Evolutionary conservation across 139 green algal species (phyloP).

Genomic region (Diplosphaera chodatii): DNA sequence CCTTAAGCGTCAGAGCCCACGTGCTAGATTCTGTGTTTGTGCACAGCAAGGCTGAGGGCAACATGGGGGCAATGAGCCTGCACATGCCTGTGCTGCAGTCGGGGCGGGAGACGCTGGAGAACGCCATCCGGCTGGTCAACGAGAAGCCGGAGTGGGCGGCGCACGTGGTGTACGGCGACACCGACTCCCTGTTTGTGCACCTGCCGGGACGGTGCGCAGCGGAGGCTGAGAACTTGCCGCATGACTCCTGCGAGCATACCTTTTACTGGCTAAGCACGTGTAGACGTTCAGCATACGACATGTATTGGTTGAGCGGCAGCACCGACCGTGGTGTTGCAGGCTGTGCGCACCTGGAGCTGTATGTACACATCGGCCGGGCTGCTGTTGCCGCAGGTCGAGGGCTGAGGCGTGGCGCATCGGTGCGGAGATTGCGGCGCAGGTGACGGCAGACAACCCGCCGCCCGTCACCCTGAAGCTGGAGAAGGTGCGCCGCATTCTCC

Average conservation of each 20-base stretch:
- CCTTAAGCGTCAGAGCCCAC: too few species aligned
- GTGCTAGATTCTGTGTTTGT: too few species aligned
- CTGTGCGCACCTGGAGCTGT: too few species aligned
- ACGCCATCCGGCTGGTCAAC: conserved; percentile 79
- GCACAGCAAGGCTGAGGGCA: background rate
- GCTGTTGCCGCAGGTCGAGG: conserved; percentile 28
- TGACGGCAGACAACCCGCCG: conserved; percentile 81
- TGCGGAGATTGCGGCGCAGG: conserved; percentile 73
- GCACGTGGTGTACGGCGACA: conserved; percentile 78
- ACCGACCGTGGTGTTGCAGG: background rate
- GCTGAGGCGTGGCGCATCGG: conserved; percentile 80
- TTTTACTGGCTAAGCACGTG: too few species aligned
- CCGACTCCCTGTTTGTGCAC: conserved; percentile 90
- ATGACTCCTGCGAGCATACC: too few species aligned
- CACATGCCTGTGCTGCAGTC: conserved; percentile 15
- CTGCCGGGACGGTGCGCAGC: conserved; percentile 55
- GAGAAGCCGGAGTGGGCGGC: conserved; percentile 59
- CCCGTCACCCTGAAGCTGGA: conserved; percentile 93
- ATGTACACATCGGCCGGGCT: too few species aligned
- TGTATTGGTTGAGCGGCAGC: too few species aligned
- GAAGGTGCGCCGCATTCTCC: too few species aligned
- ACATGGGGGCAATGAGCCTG: background rate
- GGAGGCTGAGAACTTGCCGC: too few species aligned
- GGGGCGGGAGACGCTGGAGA: conserved; percentile 82
- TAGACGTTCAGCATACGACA: too few species aligned